Evolutionary conservation across 352 stramenopile species (phyloP).

Genomic region (Pythium biforme): DNA sequence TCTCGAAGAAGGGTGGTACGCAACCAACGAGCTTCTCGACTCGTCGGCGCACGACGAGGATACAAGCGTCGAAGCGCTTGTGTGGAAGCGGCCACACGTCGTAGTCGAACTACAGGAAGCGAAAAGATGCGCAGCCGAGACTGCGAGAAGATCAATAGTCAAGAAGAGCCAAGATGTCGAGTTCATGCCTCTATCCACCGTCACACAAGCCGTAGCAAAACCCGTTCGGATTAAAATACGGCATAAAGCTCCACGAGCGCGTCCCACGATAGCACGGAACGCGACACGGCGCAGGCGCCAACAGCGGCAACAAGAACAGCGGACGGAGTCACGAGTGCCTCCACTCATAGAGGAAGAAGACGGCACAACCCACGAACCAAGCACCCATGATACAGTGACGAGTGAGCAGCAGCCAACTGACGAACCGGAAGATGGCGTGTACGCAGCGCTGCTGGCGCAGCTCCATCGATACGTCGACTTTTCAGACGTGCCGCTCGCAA

Average conservation of each 20-base stretch:
- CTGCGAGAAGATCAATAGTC: neutral
- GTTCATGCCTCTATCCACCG: too few species aligned
- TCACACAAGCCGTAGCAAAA: too few species aligned
- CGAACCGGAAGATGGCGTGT: neutral
- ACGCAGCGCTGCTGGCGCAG: constrained; percentile 8
- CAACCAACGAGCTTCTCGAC: constrained; percentile 14
- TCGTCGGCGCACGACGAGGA: constrained; percentile 22
- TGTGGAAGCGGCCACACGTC: constrained; percentile 40
- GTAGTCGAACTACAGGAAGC: constrained; percentile 34
- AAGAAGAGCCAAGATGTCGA: neutral
- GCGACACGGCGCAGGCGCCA: too few species aligned
- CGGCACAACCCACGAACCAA: neutral
- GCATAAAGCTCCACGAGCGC: too few species aligned
- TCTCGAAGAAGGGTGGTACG: constrained; percentile 47
- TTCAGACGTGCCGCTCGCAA: neutral
- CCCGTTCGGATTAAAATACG: neutral
- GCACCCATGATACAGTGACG: too few species aligned
- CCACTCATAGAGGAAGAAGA: too few species aligned
- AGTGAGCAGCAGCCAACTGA: neutral
- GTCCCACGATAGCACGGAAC: too few species aligned
- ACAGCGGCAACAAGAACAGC: too few species aligned
- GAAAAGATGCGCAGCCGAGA: constrained; percentile 12
- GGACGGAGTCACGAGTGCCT: too few species aligned
- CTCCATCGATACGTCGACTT: constrained; percentile 17
- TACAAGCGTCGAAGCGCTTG: constrained; percentile 28